A percentile compares a stretch with the other conserved stretches of the same genome.
phyloP scores from a whole-genome alignment of 2,329 filamentous ascomycete species.

The Coniochaeta sp. region DNA sequence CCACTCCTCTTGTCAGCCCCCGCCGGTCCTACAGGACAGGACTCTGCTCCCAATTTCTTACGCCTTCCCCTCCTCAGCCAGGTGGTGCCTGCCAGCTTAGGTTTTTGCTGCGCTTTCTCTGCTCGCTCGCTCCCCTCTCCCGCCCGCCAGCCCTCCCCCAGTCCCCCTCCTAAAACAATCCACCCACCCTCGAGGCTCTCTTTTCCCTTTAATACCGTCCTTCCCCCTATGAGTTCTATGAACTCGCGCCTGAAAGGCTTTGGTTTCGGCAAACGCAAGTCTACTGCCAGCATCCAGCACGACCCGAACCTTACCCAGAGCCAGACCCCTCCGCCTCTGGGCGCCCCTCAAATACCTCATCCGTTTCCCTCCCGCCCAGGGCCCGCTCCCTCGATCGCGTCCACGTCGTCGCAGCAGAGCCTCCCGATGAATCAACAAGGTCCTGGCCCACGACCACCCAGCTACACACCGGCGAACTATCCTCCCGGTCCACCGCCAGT shows the following conservation, averaged over 20 bases:
- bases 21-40: not conserved
- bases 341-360: slow-evolving; percentile 41
- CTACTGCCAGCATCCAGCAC: slow-evolving; percentile 51
- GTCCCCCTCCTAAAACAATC: slow-evolving; percentile 9
- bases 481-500: slow-evolving; percentile 36
- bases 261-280: slow-evolving; percentile 76
- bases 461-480: slow-evolving; percentile 52
- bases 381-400: slow-evolving; percentile 36
- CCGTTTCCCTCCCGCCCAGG: slow-evolving; percentile 32
- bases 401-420: slow-evolving; percentile 38
- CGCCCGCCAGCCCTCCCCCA: slow-evolving; percentile 13
- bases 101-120: slow-evolving; percentile 9
- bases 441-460: slow-evolving; percentile 54
- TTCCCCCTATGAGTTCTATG: slow-evolving; percentile 64
- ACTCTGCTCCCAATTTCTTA: not conserved
- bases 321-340: slow-evolving; percentile 27
- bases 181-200: slow-evolving; percentile 23
- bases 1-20: not conserved
- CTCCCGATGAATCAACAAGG: slow-evolving; percentile 58
- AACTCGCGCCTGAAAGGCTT: slow-evolving; percentile 73
- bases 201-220: slow-evolving; percentile 25
- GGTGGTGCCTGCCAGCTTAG: slow-evolving; percentile 2
- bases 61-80: slow-evolving; percentile 8
- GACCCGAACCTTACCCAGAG: slow-evolving; percentile 33
- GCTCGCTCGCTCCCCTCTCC: slow-evolving; percentile 13